Base-by-base conservation (phyloP, 106 monocot genomes). In the Chionographis japonica region DNA sequence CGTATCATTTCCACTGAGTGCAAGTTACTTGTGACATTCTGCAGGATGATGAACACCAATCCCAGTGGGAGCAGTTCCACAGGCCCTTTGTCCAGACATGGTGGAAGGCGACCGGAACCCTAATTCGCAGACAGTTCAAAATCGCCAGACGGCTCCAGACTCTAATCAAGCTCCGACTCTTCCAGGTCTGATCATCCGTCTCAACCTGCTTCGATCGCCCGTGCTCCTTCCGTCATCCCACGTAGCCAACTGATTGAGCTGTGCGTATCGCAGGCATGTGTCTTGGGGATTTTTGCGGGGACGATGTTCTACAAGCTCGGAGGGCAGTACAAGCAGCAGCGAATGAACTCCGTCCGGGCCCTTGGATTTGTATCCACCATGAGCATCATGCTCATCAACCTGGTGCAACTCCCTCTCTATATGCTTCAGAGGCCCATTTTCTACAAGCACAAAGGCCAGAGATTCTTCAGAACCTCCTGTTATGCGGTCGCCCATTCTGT, bases 101-200 rank as follows among this genome's bases (percentile, higher is more conserved):
- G 70, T 59, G 70, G 70, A 60, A 27, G 5, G 58, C 70, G 12
- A 70, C 70, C 43, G 60, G 20, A 60, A 70, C 70, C 12, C 57
- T 70, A 16, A 50, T 70, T 17, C 10, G 13, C 11, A 70, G 70
- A 27, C 70, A 70, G 51, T 52, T 66, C 35, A 66, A 66, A 18
- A 66, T 66, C 9, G 9, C 66, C 50, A 52, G 15, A 66, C 18
- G 52, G 18, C 66, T 66, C 8, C 66, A 66, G 3, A 50, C 52
- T 50, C 36, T 52, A 35, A 66, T 52, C 20, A 66, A 66, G 51
- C 50, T 66, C 11, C 50, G 52, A 8, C 52, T 66, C 4, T 36
- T 66, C 66, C 50, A 66, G 66, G 66, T 66, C 49, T 14, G 46
- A 49, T 64, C 17, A 15, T 17, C 2, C 7, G 20, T 19, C 27